phyloP scores from a whole-genome alignment of 768 basidiomycete genomes.

The Lentinus tigrinus region DNA sequence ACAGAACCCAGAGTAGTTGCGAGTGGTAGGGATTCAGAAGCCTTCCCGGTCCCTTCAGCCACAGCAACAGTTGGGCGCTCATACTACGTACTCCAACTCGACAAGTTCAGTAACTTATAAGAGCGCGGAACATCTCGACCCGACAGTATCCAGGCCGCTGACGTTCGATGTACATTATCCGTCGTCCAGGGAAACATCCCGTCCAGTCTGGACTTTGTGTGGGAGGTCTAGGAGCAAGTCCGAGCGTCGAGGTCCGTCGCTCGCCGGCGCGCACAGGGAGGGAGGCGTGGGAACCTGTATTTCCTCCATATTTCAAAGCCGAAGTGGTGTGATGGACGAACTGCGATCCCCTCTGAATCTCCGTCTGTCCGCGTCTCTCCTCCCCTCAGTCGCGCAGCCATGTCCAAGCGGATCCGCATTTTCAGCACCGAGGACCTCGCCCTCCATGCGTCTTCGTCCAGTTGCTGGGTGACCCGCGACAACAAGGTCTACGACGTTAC shows the following conservation, averaged over 20 bases:
- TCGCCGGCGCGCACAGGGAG: neutral
- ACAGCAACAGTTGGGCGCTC: conserved; percentile 2
- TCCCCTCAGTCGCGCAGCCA: conserved; percentile 30
- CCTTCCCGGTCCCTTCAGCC: neutral
- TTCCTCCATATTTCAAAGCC: neutral
- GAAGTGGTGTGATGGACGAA: conserved; percentile 9
- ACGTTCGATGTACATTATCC: no score
- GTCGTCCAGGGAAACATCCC: neutral
- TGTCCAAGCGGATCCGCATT: conserved; percentile 68
- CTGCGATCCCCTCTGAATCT: neutral
- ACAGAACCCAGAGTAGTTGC: no score
- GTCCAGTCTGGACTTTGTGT: neutral
- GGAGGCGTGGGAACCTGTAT: conserved; percentile 5
- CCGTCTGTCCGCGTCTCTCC: neutral
- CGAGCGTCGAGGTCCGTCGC: neutral
- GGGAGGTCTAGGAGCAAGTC: neutral
- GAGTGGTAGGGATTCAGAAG: neutral
- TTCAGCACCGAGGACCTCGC: conserved; percentile 75
- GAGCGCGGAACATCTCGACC: no score
- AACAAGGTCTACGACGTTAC: conserved; percentile 93
- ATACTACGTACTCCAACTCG: neutral
- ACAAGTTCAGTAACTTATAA: no score
- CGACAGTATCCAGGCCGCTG: no score
- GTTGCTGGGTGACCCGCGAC: conserved; percentile 80
- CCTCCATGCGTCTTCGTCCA: conserved; percentile 53